Conservation (phyloP, 2,329 filamentous ascomycete species). For the Dothiorella sarmentorum region DNA sequence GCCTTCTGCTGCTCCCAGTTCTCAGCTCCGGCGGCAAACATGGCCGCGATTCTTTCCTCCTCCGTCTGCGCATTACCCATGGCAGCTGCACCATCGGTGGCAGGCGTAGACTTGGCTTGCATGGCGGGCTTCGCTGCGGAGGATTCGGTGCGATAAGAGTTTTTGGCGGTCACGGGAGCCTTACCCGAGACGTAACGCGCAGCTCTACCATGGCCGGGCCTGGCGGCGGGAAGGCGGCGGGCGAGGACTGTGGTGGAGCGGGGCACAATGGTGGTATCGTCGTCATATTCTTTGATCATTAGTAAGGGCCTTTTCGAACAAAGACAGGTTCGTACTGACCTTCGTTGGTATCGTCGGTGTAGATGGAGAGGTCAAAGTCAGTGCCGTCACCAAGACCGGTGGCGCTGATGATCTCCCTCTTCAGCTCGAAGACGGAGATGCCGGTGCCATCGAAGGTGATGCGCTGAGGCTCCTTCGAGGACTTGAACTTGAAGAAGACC, state of each 20-base stretch:
- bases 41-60: slow-evolving; percentile 88
- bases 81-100: slow-evolving; percentile 56
- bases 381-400: slow-evolving; percentile 91
- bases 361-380: slow-evolving; percentile 94
- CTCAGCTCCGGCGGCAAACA: slow-evolving; percentile 84
- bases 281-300: slow-evolving; percentile 72
- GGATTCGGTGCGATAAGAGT: slow-evolving; percentile 65
- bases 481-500: slow-evolving; percentile 99
- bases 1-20: slow-evolving; percentile 93
- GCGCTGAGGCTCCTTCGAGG: slow-evolving; percentile 88
- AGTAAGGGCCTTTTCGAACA: slow-evolving; percentile 13
- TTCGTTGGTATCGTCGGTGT: slow-evolving; percentile 86
- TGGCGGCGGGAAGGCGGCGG: slow-evolving; percentile 75
- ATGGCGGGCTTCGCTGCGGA: slow-evolving; percentile 50
- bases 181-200: slow-evolving; percentile 95
- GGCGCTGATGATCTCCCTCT: slow-evolving; percentile 95
- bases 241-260: slow-evolving; percentile 92
- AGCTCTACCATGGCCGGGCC: slow-evolving; percentile 83
- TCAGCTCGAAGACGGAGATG: slow-evolving; percentile 97
- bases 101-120: slow-evolving; percentile 33
- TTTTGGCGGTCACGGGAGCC: slow-evolving; percentile 86
- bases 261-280: slow-evolving; percentile 96
- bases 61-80: slow-evolving; percentile 82
- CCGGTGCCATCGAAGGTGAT: slow-evolving; percentile 97
- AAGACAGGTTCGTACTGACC: slow-evolving; percentile 54